These are phyloP conservation scores for Moniliella sp. DNA, from an alignment of 1,284 basidiomycete genomes.

Conservation along the genomic window DNA sequence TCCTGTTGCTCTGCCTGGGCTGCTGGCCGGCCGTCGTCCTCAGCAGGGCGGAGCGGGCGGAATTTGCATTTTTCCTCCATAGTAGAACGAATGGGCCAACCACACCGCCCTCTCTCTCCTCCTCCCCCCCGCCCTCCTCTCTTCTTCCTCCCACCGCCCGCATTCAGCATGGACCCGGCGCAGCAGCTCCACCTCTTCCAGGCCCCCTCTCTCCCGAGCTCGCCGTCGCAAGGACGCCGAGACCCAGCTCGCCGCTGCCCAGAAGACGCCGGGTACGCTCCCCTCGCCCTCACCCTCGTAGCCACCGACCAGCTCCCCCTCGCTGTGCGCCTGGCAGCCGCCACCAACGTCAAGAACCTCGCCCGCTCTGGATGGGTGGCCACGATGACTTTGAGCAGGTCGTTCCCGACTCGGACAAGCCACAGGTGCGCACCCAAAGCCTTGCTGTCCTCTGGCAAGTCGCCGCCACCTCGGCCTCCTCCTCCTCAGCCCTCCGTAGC, in stretches of 20 bases:
- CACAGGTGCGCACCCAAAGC: constrained; percentile 46
- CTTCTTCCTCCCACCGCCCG: constrained; percentile 22
- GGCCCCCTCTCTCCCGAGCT: too few relatives aligned
- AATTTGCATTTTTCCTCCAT: background rate
- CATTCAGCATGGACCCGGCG: constrained; percentile 10
- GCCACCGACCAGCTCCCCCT: background rate
- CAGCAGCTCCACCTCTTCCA: too few relatives aligned
- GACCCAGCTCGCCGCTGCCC: constrained; percentile 13
- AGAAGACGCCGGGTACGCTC: constrained; percentile 16
- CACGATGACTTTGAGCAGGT: constrained; percentile 10
- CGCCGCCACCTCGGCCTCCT: constrained; percentile 36
- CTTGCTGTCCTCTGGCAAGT: constrained; percentile 63
- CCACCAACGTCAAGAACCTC: constrained; percentile 30
- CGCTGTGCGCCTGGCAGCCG: constrained; percentile 23
- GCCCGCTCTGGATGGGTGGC: constrained; percentile 20
- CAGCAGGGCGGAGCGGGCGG: too few relatives aligned
- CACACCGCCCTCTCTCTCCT: constrained; percentile 1
- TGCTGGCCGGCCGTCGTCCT: too few relatives aligned
- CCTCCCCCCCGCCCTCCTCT: constrained; percentile 16
- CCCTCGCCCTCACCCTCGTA: constrained; percentile 22
- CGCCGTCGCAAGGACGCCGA: constrained; percentile 21
- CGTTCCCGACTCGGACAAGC: constrained; percentile 41
- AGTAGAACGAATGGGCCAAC: background rate
- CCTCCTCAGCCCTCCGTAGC: constrained; percentile 16
- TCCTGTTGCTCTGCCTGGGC: too few relatives aligned